Evolutionary conservation across 2,329 filamentous ascomycete genomes (phyloP).

Genomic region (Escovopsis sp.): DNA sequence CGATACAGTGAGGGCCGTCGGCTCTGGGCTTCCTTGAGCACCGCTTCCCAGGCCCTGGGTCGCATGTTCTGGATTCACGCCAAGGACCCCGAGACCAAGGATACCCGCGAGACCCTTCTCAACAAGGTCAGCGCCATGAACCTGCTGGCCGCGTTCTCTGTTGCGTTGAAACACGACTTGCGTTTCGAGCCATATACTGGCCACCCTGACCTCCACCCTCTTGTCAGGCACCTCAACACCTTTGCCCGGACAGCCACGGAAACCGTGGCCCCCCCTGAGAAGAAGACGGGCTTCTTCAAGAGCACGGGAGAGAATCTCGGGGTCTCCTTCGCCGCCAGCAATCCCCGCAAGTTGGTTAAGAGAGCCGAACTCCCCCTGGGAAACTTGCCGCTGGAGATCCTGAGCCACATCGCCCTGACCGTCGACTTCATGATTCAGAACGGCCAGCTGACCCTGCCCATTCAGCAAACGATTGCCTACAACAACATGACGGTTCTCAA

Average conservation of each 20-base stretch:
- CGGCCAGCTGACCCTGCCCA: constrained; percentile 38
- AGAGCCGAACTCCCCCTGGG: constrained; percentile 56
- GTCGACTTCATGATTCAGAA: constrained; percentile 45
- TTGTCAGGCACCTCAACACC: constrained; percentile 60
- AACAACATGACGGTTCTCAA: constrained; percentile 50
- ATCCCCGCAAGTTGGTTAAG: constrained; percentile 67
- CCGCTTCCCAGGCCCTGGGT: constrained; percentile 52
- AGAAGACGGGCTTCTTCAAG: constrained; percentile 43
- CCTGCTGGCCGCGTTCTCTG: constrained; percentile 61
- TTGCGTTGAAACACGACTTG: constrained; percentile 66
- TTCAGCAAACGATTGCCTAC: constrained; percentile 46
- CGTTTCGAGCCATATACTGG: constrained; percentile 71
- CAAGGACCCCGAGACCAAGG: constrained; percentile 34
- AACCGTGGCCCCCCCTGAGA: constrained; percentile 21
- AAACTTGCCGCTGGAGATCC: constrained; percentile 70
- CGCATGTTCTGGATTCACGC: constrained; percentile 75
- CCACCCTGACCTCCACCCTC: constrained; percentile 57
- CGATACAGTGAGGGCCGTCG: constrained; percentile 51
- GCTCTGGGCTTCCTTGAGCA: constrained; percentile 45
- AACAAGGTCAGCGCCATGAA: constrained; percentile 64
- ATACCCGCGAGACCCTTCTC: constrained; percentile 51
- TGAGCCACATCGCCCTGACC: constrained; percentile 56
- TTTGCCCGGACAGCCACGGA: constrained; percentile 46
- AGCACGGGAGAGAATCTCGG: constrained; percentile 58
- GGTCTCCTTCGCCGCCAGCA: constrained; percentile 60